A percentile compares a stretch with the other conserved stretches of the same genome.
Evolutionary conservation across 306 rosid genomes (phyloP).

Genomic region (Ormosia semicastrata): DNA sequence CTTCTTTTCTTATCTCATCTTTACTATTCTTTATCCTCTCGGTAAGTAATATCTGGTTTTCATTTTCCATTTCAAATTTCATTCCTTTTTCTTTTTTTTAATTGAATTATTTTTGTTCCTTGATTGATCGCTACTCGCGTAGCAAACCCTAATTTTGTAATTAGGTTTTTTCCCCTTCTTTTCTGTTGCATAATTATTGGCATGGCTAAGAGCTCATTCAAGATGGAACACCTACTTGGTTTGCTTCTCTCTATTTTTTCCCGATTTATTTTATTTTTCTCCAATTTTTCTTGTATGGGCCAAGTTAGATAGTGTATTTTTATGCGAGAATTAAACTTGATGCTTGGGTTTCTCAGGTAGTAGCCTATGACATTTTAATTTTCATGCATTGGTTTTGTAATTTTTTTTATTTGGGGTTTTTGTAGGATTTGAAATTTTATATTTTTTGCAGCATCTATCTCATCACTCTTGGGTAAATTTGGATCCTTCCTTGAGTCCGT

Average conservation of each 20-base stretch:
- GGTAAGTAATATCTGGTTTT: neutral
- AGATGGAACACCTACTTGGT: conserved; percentile 54
- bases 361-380: neutral
- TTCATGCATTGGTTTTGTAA: neutral
- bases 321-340: neutral
- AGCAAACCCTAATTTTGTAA: conserved; percentile 28
- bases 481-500: conserved; percentile 93
- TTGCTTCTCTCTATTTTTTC: neutral
- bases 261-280: neutral
- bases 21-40: neutral
- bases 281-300: neutral
- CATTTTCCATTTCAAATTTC: neutral
- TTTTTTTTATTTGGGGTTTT: neutral
- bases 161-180: neutral
- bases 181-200: conserved; percentile 27
- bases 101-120: neutral
- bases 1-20: neutral
- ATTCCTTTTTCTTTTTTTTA: neutral
- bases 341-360: neutral
- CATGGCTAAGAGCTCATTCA: conserved; percentile 53
- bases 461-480: conserved; percentile 83
- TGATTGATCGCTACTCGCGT: neutral
- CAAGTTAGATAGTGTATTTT: neutral
- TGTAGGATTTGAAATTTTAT: neutral
- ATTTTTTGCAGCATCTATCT: conserved; percentile 62